Conservation (phyloP, 805 yeast genomes). For the Zygoascus flipseniorum region DNA sequence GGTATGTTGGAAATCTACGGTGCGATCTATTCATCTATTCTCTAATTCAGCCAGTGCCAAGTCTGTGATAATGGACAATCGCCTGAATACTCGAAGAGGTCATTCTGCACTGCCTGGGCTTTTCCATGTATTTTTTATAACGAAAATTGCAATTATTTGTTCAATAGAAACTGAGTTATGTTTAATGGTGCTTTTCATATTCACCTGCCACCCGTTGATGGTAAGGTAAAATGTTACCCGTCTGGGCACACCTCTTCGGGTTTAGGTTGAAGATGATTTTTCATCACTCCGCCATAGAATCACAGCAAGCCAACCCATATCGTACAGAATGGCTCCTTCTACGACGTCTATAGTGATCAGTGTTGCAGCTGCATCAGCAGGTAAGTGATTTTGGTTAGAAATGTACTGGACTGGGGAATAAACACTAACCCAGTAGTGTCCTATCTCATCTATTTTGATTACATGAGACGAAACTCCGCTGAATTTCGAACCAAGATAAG, state of each 20-base stretch:
- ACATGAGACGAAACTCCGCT: slow-evolving; percentile 73
- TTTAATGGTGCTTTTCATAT: too few species aligned
- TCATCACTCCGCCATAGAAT: neutral
- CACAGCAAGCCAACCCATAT: neutral
- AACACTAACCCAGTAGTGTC: slow-evolving; percentile 19
- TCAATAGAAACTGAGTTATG: too few species aligned
- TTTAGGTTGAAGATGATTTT: neutral
- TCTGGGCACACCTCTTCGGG: neutral
- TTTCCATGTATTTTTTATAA: too few species aligned
- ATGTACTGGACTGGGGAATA: neutral
- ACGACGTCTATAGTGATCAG: slow-evolving; percentile 25
- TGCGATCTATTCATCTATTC: too few species aligned
- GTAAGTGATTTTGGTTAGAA: slow-evolving; percentile 12
- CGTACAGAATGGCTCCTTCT: slow-evolving; percentile 17
- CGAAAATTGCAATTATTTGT: too few species aligned
- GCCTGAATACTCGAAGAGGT: too few species aligned
- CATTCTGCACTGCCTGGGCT: too few species aligned
- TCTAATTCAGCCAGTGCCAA: too few species aligned
- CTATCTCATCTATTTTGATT: slow-evolving; percentile 86
- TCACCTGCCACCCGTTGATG: too few species aligned
- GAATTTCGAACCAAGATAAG: slow-evolving; percentile 74
- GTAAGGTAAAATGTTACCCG: too few species aligned
- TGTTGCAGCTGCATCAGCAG: slow-evolving; percentile 23
- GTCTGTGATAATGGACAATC: too few species aligned
- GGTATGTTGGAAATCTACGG: too few species aligned